phyloP scores from a whole-genome alignment of 2,329 filamentous ascomycete genomes.

The Chaetomium sp. region DNA sequence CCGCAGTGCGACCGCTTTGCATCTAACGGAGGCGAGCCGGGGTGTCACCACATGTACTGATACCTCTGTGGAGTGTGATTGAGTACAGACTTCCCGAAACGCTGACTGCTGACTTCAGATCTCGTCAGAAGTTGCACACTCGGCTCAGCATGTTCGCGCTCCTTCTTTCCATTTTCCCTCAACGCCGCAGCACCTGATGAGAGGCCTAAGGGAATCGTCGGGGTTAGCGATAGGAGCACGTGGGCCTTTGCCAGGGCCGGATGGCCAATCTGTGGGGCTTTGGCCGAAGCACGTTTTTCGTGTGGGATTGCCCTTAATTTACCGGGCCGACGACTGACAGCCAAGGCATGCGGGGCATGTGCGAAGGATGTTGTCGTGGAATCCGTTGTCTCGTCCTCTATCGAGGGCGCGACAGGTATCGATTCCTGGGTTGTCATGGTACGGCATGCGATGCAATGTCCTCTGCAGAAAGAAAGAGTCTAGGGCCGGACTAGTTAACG shows the following conservation, averaged over 20 bases:
- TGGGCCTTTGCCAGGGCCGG: constrained; percentile 11
- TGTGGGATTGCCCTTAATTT: constrained; percentile 14
- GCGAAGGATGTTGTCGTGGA: neutral
- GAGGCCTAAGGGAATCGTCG: constrained; percentile 10
- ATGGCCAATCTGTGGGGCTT: constrained; percentile 4
- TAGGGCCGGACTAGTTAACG: too few species aligned
- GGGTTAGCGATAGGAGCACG: constrained; percentile 1
- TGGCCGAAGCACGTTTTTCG: constrained; percentile 13
- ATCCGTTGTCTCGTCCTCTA: too few species aligned
- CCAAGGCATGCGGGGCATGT: neutral
- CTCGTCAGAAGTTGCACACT: neutral
- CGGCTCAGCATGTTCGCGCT: constrained; percentile 2
- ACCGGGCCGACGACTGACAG: neutral
- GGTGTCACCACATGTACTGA: neutral
- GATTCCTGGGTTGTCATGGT: too few species aligned
- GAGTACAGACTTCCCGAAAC: too few species aligned
- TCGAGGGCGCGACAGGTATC: too few species aligned
- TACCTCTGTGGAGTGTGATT: too few species aligned
- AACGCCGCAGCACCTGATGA: constrained; percentile 6
- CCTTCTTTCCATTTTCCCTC: constrained; percentile 1
- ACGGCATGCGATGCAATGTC: too few species aligned
- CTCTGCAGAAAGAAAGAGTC: too few species aligned
- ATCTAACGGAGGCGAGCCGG: too few species aligned
- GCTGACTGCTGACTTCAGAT: too few species aligned
- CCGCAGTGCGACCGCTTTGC: too few species aligned